Evolutionary conservation across 805 yeast species (phyloP), one percentile per base, ranked within the genome.

Genomic region (Pichia cabralensis): DNA sequence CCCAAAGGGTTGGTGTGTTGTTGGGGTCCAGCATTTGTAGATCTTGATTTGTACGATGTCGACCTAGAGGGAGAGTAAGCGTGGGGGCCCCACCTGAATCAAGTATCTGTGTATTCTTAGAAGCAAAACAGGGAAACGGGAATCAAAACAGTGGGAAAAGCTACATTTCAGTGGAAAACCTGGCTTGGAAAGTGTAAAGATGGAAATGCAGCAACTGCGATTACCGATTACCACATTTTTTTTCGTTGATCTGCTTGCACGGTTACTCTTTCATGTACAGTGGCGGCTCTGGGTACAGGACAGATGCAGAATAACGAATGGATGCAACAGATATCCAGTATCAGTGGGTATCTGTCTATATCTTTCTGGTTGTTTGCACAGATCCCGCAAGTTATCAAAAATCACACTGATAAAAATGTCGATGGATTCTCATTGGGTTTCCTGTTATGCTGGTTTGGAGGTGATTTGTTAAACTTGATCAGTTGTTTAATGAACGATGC

Each of bases 281-380:
- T 25, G 26, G 8, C 26, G 27, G 31, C 6, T 3, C 23, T 30
- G 8, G 22, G 13, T 3, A 12, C 32, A 20, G 23, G 21, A 1
- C 28, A 22, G 9, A 11, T 32, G 4, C 21, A 17, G 4, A n/a
- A n/a, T n/a, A n/a, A n/a, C n/a, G n/a, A n/a, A n/a, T n/a, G n/a
- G n/a, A n/a, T n/a, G n/a, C n/a, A n/a, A n/a, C n/a, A 11, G 13
- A 2, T 61, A 14, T 58, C 65, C 9, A 36, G 38, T 28, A 30
- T 47, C 18, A 33, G 59, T 1, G 64, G 61, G 2, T 53, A 51
- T 22, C 33, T 61, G 13, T 74, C 80, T 3, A 56, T 74, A 25
- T 53, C 58, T 6, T 65, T 76, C 39, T 80, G 89, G 88, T 60
- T 78, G 23, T 74, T 78, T 52, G 88, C 88, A 3, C 88, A 79